Evolutionary conservation across 306 rosid species (phyloP).

Genomic region (Medicago lupulina): DNA sequence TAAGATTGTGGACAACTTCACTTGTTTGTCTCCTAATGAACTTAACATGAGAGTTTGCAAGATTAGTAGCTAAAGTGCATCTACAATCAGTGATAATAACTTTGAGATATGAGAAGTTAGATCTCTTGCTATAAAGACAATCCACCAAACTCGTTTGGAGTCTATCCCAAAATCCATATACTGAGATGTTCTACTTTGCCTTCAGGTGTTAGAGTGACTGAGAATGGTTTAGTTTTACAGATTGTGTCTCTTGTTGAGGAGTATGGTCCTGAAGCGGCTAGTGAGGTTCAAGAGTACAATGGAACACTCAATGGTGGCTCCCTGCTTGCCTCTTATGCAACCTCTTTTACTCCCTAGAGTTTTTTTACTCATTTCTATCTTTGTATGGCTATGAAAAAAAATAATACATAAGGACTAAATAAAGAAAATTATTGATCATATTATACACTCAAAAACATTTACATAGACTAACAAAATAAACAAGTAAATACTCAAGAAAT

Average conservation of each 20-base stretch:
- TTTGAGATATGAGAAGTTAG: too few relatives aligned
- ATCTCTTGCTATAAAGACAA: too few relatives aligned
- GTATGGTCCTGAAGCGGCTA: conserved; percentile 28
- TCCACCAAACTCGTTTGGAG: too few relatives aligned
- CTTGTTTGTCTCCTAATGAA: too few relatives aligned
- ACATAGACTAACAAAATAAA: neutral
- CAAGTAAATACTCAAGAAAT: neutral
- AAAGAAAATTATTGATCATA: conserved; percentile 8
- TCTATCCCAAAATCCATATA: too few relatives aligned
- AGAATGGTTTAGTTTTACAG: conserved; percentile 11
- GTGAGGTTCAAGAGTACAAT: conserved; percentile 52
- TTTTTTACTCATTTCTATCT: neutral
- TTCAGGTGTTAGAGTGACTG: conserved; percentile 29
- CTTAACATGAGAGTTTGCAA: too few relatives aligned
- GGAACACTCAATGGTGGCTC: conserved; percentile 37
- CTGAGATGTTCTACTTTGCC: conserved; percentile 1
- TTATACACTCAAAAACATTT: neutral
- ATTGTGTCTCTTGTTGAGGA: conserved; percentile 27
- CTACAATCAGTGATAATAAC: too few relatives aligned
- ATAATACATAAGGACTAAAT: neutral
- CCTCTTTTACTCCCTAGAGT: conserved; percentile 27
- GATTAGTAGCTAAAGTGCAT: too few relatives aligned
- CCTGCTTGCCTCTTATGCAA: conserved; percentile 26
- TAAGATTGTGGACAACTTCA: too few relatives aligned
- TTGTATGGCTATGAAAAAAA: conserved; percentile 9